Evolutionary conservation across 305 asterid genomes (phyloP).

Genomic region (Fraxinus platypoda): DNA sequence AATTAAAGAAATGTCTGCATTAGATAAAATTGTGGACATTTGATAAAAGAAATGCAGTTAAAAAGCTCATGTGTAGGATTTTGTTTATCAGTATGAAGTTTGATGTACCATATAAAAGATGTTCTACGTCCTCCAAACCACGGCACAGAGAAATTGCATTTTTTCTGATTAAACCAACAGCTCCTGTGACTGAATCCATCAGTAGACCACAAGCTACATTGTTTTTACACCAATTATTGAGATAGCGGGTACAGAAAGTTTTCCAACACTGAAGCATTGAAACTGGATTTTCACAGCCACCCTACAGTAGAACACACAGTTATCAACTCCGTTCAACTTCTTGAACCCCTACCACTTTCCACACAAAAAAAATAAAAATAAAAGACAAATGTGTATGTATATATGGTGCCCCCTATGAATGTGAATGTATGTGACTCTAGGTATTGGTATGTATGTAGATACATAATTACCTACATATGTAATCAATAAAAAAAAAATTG

Average conservation of each 20-base stretch:
- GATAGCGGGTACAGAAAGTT: slow-evolving; percentile 58
- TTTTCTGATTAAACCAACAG: slow-evolving; percentile 77
- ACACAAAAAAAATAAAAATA: neutral
- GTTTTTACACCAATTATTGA: slow-evolving; percentile 68
- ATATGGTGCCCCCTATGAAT: neutral
- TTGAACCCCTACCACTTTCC: slow-evolving; percentile 2
- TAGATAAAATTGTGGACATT: slow-evolving; percentile 19
- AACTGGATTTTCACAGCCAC: slow-evolving; percentile 61
- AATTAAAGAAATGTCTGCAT: slow-evolving; percentile 24
- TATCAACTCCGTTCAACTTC: slow-evolving; percentile 26
- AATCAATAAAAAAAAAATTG: neutral
- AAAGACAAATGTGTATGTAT: neutral
- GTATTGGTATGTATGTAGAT: neutral
- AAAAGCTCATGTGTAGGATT: slow-evolving; percentile 21
- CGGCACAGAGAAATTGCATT: slow-evolving; percentile 76
- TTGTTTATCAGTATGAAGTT: slow-evolving; percentile 14
- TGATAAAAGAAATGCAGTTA: slow-evolving; percentile 13
- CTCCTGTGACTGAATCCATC: slow-evolving; percentile 71
- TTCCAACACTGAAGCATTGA: slow-evolving; percentile 75
- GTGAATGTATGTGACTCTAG: neutral
- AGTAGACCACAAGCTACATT: slow-evolving; percentile 80
- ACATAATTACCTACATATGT: neutral
- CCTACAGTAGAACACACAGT: slow-evolving; percentile 50
- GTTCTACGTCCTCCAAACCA: slow-evolving; percentile 79
- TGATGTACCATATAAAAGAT: slow-evolving; percentile 58